A percentile compares a stretch with the other conserved stretches of the same genome.
phyloP scores from a whole-genome alignment of 2,329 filamentous ascomycete genomes.

The Colletotrichum falcatum region DNA sequence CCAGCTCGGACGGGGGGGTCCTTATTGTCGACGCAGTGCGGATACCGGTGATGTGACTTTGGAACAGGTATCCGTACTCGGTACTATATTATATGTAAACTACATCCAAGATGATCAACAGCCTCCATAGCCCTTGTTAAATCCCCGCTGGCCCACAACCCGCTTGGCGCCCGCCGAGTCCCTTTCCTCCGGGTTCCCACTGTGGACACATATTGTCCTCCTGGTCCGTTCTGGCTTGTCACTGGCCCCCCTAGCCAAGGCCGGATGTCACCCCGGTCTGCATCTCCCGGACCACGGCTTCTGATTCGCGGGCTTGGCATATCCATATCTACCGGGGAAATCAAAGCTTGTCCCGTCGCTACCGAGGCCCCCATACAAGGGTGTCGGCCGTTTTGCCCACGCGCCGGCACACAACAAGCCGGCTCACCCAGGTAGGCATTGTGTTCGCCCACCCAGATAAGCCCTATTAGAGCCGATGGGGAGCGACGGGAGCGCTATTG shows the following conservation, averaged over 20 bases:
- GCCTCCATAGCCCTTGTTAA: conserved; percentile 7
- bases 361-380: conserved; percentile 21
- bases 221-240: not conserved
- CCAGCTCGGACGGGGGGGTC: not conserved
- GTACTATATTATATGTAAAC: not conserved
- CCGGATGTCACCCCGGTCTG: conserved; percentile 11
- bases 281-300: conserved; percentile 24
- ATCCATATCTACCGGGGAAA: conserved; percentile 20
- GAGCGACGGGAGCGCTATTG: conserved; percentile 38
- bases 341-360: conserved; percentile 39
- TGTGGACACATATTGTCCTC: conserved; percentile 4
- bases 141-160: conserved; percentile 31
- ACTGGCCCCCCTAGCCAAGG: conserved; percentile 18
- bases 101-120: not conserved
- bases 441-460: conserved; percentile 17
- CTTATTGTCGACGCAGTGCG: not conserved
- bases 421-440: conserved; percentile 36
- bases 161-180: conserved; percentile 19
- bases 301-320: conserved; percentile 38
- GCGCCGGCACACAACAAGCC: conserved; percentile 18
- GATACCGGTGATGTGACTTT: conserved; percentile 8
- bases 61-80: not conserved
- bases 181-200: conserved; percentile 4
- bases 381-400: not conserved
- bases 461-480: conserved; percentile 17